Evolutionary conservation across 768 basidiomycete genomes (phyloP).

Genomic region (Tulasnella sp.): DNA sequence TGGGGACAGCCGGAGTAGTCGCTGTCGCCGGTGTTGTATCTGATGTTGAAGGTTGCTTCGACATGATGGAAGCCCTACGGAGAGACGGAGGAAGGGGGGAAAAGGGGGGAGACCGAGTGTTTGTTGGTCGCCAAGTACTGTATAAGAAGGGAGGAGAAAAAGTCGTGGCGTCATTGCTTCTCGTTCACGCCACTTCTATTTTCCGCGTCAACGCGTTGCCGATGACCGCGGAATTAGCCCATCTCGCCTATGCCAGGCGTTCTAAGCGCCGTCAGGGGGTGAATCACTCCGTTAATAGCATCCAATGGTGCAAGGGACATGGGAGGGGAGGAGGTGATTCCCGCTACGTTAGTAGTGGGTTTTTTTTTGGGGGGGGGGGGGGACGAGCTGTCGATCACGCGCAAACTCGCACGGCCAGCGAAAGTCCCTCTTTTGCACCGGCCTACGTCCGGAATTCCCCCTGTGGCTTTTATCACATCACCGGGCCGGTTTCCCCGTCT

Average conservation of each 20-base stretch:
- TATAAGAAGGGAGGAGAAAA: not conserved
- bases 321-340: too few relatives aligned
- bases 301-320: not conserved
- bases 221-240: not conserved
- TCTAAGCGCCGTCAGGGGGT: not conserved
- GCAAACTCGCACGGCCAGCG: too few relatives aligned
- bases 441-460: too few relatives aligned
- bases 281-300: not conserved
- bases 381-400: too few relatives aligned
- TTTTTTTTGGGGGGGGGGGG: too few relatives aligned
- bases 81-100: not conserved
- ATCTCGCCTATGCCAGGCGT: not conserved
- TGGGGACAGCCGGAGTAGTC: not conserved
- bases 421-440: too few relatives aligned
- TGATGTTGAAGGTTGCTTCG: not conserved
- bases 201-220: not conserved
- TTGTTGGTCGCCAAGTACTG: not conserved
- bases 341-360: too few relatives aligned
- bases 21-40: not conserved
- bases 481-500: too few relatives aligned
- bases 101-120: not conserved
- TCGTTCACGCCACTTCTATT: slow-evolving; percentile 4
- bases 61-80: not conserved
- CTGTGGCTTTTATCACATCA: too few relatives aligned
- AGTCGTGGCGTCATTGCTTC: not conserved